Evolutionary conservation across 441 rosid genomes (phyloP), one percentile per base, ranked within the genome.

Genomic region (Jatropha podagrica): DNA sequence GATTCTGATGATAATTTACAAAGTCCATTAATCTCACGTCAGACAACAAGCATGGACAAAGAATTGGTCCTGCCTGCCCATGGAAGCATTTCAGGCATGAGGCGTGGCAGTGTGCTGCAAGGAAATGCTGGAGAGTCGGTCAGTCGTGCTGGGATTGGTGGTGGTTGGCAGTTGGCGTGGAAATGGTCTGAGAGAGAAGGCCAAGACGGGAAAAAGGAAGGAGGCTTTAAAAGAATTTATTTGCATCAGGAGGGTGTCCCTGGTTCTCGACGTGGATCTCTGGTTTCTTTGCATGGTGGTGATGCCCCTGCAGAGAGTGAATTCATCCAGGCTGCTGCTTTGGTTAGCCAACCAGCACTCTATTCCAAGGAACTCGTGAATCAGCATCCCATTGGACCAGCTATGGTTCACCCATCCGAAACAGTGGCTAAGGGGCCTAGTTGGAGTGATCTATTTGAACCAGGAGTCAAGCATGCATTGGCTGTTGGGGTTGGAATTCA

Each of bases 121-220:
- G 87, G 84, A 79, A 79, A 90, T 37, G 96, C 80, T 3, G 96
- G 90, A 27, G 94, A 88, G 20, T 80, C 88, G 5, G 82, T 78
- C 7, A 83, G 92, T 51, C 81, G 89, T 60, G 79, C 87, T 82
- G 98, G 89, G 64, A 94, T 94, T 72, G 99, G 99, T 66, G 98
- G 98, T 41, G 98, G 97, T 42, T 96, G 99, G 99, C 99, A 96
- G 83, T 80, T 96, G 74, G 98, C 99, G 18, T 96, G 97, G 97
- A 88, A 94, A 82, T 92, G 97, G 95, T 74, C 93, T 40, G 97
- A 92, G 73, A 87, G 82, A 78, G 94, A 86, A 76, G 92, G 90
- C 8, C 81, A 76, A 55, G 90, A 84, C 8, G 97, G 98, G 44
- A 84, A 84, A 75, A 92, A 92, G 84, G 97, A 90, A 83, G 97